Percentiles rank a stretch among this genome's conserved stretches.
Conservation (phyloP, 2,329 filamentous ascomycete species). For the Hysterium pulicare region DNA sequence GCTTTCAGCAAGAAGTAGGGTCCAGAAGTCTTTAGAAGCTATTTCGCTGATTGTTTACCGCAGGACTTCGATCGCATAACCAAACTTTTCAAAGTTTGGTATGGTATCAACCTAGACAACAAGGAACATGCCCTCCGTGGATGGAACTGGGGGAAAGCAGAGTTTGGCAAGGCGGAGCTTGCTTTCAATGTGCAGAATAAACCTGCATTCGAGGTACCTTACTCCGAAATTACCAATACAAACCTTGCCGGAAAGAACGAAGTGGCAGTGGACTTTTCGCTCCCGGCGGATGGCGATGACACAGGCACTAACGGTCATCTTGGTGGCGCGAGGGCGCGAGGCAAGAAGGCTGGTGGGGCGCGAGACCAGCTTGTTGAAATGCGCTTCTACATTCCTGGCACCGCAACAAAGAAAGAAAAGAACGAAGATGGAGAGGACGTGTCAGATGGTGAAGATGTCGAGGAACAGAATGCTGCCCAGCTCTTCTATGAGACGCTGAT, state of each 20-base stretch:
- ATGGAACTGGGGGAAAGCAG: conserved; percentile 99
- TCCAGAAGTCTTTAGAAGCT: background rate
- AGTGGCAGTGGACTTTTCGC: conserved; percentile 89
- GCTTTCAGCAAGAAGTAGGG: conserved; percentile 78
- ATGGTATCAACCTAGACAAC: conserved; percentile 86
- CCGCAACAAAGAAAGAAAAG: conserved; percentile 67
- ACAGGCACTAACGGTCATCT: conserved; percentile 71
- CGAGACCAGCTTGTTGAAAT: conserved; percentile 95
- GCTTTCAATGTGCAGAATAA: conserved; percentile 96
- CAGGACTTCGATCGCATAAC: conserved; percentile 83
- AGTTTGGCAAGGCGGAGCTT: conserved; percentile 92
- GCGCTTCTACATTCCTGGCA: conserved; percentile 97
- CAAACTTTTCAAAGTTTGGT: conserved; percentile 98
- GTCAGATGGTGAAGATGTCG: conserved; percentile 54
- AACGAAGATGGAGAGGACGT: conserved; percentile 66
- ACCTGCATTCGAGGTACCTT: conserved; percentile 93
- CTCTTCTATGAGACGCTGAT: conserved; percentile 98
- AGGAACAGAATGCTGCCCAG: conserved; percentile 92
- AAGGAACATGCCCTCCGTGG: conserved; percentile 92
- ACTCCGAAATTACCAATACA: conserved; percentile 95
- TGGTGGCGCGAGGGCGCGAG: conserved; percentile 70
- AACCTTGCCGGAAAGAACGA: conserved; percentile 97
- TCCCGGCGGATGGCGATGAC: conserved; percentile 67
- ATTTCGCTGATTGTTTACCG: conserved; percentile 10
- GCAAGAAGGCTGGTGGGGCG: conserved; percentile 85